Evolutionary conservation across 2,329 filamentous ascomycete species (phyloP).

Genomic region (Metarhizium guizhouense): DNA sequence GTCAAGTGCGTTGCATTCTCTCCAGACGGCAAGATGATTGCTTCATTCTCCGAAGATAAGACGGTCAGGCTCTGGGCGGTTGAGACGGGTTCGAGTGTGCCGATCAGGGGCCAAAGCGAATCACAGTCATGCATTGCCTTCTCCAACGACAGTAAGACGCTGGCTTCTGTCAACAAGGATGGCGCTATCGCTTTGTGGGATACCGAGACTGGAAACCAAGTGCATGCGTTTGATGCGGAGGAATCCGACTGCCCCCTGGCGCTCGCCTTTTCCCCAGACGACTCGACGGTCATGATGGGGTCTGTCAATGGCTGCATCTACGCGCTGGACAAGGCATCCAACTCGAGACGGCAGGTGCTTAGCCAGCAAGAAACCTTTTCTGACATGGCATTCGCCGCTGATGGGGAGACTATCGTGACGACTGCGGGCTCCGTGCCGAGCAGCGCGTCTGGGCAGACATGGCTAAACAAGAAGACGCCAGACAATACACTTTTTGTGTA

Average conservation of each 20-base stretch:
- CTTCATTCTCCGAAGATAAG: constrained; percentile 10
- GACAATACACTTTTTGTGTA: constrained; percentile 7
- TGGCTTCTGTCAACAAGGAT: constrained; percentile 9
- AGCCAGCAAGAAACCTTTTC: constrained; percentile 8
- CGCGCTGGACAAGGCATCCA: constrained; percentile 3
- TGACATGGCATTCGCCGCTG: constrained; percentile 4
- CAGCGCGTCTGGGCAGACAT: neutral
- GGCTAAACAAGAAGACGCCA: constrained; percentile 4
- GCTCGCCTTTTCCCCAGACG: constrained; percentile 3
- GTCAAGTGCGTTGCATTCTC: constrained; percentile 12
- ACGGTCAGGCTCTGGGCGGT: constrained; percentile 12
- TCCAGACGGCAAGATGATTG: constrained; percentile 10
- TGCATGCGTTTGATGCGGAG: constrained; percentile 3
- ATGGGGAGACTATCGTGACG: constrained; percentile 5
- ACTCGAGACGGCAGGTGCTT: constrained; percentile 4
- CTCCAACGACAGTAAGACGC: constrained; percentile 8
- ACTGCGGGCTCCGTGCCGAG: constrained; percentile 6
- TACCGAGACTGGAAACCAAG: constrained; percentile 1
- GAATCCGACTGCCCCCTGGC: constrained; percentile 2
- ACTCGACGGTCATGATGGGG: constrained; percentile 6
- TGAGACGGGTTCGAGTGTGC: constrained; percentile 4
- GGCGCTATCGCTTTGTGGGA: constrained; percentile 11
- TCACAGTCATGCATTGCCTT: constrained; percentile 9
- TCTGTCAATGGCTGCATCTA: constrained; percentile 6
- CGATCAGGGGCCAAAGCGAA: constrained; percentile 12